Evolutionary conservation across 2,329 filamentous ascomycete species (phyloP).

Genomic region (Fusarium sp.): DNA sequence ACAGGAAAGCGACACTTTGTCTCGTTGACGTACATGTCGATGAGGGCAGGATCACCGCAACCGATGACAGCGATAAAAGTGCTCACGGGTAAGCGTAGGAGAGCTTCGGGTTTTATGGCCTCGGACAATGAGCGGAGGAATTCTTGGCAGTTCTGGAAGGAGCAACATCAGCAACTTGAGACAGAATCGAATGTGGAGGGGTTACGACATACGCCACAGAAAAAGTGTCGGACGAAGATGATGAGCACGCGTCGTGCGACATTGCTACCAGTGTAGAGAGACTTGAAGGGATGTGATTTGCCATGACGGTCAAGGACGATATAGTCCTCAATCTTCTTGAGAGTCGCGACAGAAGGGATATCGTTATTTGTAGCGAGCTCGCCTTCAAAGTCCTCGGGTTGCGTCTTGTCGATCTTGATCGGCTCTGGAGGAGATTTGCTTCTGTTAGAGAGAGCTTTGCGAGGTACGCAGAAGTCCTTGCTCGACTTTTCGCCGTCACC

Average conservation of each 20-base stretch:
- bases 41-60: conserved; percentile 78
- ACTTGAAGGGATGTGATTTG: conserved; percentile 73
- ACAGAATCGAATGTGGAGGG: background rate
- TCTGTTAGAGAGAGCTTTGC: conserved; percentile 36
- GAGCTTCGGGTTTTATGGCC: conserved; percentile 68
- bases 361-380: conserved; percentile 69
- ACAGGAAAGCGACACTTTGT: conserved; percentile 80
- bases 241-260: conserved; percentile 73
- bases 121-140: conserved; percentile 76
- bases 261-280: conserved; percentile 71
- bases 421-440: conserved; percentile 45
- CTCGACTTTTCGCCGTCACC: conserved; percentile 14
- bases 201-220: conserved; percentile 76
- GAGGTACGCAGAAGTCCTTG: conserved; percentile 27
- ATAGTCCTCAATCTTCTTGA: conserved; percentile 68
- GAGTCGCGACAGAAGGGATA: conserved; percentile 64
- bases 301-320: conserved; percentile 74
- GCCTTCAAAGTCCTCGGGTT: conserved; percentile 69
- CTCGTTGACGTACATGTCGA: conserved; percentile 74
- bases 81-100: conserved; percentile 64
- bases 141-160: conserved; percentile 78
- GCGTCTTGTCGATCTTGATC: conserved; percentile 57
- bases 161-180: conserved; percentile 35
- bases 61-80: conserved; percentile 80
- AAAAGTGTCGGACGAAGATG: conserved; percentile 85